Conservation (phyloP, 2,329 filamentous ascomycete genomes). For the Colletotrichum orchidophilum region DNA sequence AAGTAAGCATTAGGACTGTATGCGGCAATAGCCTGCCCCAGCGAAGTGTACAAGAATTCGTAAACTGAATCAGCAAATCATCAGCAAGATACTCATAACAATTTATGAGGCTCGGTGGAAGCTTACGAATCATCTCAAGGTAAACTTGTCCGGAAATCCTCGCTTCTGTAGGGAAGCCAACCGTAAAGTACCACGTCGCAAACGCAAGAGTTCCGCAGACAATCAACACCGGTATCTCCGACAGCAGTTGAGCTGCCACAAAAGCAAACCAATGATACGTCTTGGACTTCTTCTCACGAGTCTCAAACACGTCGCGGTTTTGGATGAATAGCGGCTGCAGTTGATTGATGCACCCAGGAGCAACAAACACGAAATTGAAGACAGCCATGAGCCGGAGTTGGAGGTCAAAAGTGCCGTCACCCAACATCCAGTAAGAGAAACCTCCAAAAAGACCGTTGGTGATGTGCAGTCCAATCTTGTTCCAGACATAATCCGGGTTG, state of each 20-base stretch:
- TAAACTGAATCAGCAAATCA: conserved; percentile 41
- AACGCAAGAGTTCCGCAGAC: conserved; percentile 56
- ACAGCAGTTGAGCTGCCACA: conserved; percentile 54
- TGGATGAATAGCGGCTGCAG: conserved; percentile 60
- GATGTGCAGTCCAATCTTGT: conserved; percentile 53
- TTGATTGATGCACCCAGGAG: conserved; percentile 57
- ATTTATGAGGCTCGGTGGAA: conserved; percentile 37
- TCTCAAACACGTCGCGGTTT: conserved; percentile 58
- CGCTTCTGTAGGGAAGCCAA: conserved; percentile 45
- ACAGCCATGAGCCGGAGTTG: conserved; percentile 55
- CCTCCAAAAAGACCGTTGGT: conserved; percentile 38
- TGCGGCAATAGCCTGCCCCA: conserved; percentile 55
- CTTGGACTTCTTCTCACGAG: conserved; percentile 60
- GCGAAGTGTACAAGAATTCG: conserved; percentile 50
- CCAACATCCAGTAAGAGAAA: conserved; percentile 60
- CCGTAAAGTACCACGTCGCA: conserved; percentile 54
- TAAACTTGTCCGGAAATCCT: conserved; percentile 33
- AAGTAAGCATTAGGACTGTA: conserved; percentile 60
- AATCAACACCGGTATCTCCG: conserved; percentile 56
- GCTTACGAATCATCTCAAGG: conserved; percentile 38
- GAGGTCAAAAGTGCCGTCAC: conserved; percentile 49
- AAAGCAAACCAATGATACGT: conserved; percentile 60
- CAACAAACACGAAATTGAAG: conserved; percentile 64
- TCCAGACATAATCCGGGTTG: conserved; percentile 51
- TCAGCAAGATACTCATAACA: background rate